phyloP scores from a whole-genome alignment of 2,329 filamentous ascomycete genomes.

The Beauveria brongniartii region DNA sequence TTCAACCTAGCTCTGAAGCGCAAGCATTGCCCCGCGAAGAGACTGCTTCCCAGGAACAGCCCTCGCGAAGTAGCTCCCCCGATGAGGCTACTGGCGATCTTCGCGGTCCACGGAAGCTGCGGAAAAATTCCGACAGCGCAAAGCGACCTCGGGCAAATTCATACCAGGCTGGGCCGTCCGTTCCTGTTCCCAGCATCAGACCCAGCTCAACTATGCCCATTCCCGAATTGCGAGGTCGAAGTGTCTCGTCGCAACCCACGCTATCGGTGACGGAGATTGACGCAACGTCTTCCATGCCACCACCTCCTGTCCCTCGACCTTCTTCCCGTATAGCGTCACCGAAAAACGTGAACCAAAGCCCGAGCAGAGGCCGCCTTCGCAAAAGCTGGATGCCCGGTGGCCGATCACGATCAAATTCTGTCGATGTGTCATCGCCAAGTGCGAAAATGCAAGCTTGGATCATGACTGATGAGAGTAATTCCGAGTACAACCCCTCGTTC shows the following conservation, averaged over 20 bases:
- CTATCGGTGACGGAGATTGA: slow-evolving; percentile 13
- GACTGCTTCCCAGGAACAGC: neutral
- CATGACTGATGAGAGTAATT: slow-evolving; percentile 40
- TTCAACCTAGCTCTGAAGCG: neutral
- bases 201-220: slow-evolving; percentile 24
- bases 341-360: slow-evolving; percentile 34
- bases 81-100: slow-evolving; percentile 14
- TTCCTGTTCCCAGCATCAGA: slow-evolving; percentile 19
- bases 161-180: slow-evolving; percentile 19
- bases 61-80: slow-evolving; percentile 7
- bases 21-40: slow-evolving; percentile 14
- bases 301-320: neutral
- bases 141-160: slow-evolving; percentile 26
- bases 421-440: slow-evolving; percentile 20
- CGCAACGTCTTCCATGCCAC: slow-evolving; percentile 6
- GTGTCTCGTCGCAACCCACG: slow-evolving; percentile 40
- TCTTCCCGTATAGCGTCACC: neutral
- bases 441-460: slow-evolving; percentile 41
- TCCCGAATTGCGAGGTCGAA: slow-evolving; percentile 32
- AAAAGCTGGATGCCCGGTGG: slow-evolving; percentile 47
- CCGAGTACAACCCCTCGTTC: slow-evolving; percentile 48
- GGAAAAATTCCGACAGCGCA: slow-evolving; percentile 21
- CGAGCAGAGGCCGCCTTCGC: slow-evolving; percentile 36
- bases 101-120: slow-evolving; percentile 22
- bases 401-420: slow-evolving; percentile 44